Evolutionary conservation across 208 protist genomes (phyloP), one percentile per base, ranked within the genome.

Genomic region (Blastocrithidia nonstop): DNA sequence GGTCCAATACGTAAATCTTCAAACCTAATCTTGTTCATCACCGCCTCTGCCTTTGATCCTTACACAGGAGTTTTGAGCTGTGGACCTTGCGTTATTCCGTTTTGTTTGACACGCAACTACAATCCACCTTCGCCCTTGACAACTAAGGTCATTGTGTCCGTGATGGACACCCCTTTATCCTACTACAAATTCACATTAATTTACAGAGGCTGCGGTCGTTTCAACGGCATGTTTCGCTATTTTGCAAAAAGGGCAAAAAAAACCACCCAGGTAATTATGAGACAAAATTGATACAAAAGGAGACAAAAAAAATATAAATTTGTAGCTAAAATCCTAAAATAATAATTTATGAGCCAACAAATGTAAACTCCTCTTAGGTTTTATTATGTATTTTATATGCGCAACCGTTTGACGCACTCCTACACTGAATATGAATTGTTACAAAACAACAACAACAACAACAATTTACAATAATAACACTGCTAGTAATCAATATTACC

Each of bases 61-160:
- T 45, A 33, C 4, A 38, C 21, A 3, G 37, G 39, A 11, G 57
- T 39, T 22, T 53, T 41, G 25, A 50, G 24, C 1, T 55, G 32
- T 21, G 61, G 51, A 6, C 52, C 54, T 26, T 67, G 76, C 1
- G 71, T 71, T 16, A 88, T 82, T 23, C 72, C 79, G n/a, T 60
- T 76, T 45, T 83, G 66, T 27, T 93, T 88, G n/a, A 88, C 79
- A n/a, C 78, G 72, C 72, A 88, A 75, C 44, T 87, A 75, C 42
- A 71, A 52, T 23, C 78, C 83, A 7, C 74, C 76, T 45, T 88
- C 79, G 19, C 76, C 79, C 44, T 83, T 87, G n/a, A 93, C 79
- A 35, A 88, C 78, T 54, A 93, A 32, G 0, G 84, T 93, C 61
- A 93, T 71, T 1, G 84, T 93, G 57, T 93, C 82, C 8, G 82